Percentiles rank a stretch among this genome's conserved stretches.
Evolutionary conservation across 129 eudicot genomes (phyloP).

Genomic region (Dittrichia graveolens): DNA sequence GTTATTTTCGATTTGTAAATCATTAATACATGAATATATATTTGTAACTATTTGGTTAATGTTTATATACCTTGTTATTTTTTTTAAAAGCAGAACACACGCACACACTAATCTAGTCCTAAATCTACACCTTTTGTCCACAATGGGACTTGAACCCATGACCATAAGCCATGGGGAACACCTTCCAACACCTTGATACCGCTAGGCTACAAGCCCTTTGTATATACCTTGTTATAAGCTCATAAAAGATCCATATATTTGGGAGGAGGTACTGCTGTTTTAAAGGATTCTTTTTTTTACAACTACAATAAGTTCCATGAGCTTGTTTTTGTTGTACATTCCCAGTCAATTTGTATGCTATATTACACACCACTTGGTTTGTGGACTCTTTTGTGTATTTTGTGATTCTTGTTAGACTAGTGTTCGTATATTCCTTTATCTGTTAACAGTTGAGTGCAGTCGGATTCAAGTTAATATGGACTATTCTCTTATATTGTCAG

Average conservation of each 20-base stretch:
- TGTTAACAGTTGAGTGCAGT: neutral
- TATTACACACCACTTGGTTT: constrained; percentile 10
- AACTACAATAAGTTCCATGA: constrained; percentile 17
- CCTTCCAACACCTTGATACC: too few relatives aligned
- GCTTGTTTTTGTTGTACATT: constrained; percentile 37
- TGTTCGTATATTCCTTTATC: neutral
- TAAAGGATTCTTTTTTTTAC: too few relatives aligned
- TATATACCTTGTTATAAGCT: too few relatives aligned
- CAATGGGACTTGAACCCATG: too few relatives aligned
- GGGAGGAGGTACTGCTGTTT: neutral
- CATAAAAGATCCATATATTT: neutral
- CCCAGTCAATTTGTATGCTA: constrained; percentile 20
- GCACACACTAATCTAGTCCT: too few relatives aligned
- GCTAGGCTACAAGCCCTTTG: too few relatives aligned
- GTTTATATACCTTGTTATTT: constrained; percentile 1
- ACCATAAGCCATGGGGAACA: too few relatives aligned
- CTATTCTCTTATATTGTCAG: neutral
- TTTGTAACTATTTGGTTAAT: constrained; percentile 20
- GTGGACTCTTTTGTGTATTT: constrained; percentile 31
- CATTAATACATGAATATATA: constrained; percentile 20
- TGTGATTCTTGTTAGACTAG: constrained; percentile 34
- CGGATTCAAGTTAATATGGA: neutral
- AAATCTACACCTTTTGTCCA: too few relatives aligned
- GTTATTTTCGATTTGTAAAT: constrained; percentile 24
- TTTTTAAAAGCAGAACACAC: too few relatives aligned